Base-by-base conservation (phyloP, 1,284 basidiomycete species). In the Malassezia equina region DNA sequence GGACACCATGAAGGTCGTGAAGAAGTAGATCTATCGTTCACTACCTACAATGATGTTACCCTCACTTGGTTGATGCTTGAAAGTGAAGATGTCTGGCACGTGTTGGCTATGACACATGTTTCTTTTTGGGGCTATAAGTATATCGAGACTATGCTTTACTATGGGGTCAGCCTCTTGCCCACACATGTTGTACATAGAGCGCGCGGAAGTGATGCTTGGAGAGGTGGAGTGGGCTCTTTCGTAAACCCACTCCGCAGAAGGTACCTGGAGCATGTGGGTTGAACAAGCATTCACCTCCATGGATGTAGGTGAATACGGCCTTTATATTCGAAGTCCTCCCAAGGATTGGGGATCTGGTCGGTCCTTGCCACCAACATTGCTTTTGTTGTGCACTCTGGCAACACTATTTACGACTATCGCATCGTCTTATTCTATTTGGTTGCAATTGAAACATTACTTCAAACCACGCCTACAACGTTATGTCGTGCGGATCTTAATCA, bases 401-500 rank as follows among this genome's bases (percentile, higher is more conserved):
- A 84, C 87, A 0, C 27, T 71, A 54, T 59, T 70, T 17, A 60
- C 91, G 1, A 90, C 90, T 4, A 68, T 82, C 1, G 81, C 94
- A 21, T 90, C 88, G 4, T 78, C 83, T 31, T 82, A 83, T 73
- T 89, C 88, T 2, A 90, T 98, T 64, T 82, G 81, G 65, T 80
- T 90, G 4, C 91, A 98, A 64, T 79, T 96, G 58, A 87, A 90
- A 77, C 61, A 71, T 45, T 75, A 75, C 45, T 68, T 69, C 55
- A 67, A 72, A 53, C 70, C 73, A 8, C 63, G 57, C 2, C 51
- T 73, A 19, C 72, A 62, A 66, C 87, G 90, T 62, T 88, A 89
- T 81, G 91, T 96, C 46, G 82, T 96, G 36, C 82, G 94, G 56
- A 94, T 99, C 71, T 88, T 98, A 84, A 67, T 96, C 65, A 96